Conservation (phyloP, 306 rosid species). For the Ziziphus jujuba region DNA sequence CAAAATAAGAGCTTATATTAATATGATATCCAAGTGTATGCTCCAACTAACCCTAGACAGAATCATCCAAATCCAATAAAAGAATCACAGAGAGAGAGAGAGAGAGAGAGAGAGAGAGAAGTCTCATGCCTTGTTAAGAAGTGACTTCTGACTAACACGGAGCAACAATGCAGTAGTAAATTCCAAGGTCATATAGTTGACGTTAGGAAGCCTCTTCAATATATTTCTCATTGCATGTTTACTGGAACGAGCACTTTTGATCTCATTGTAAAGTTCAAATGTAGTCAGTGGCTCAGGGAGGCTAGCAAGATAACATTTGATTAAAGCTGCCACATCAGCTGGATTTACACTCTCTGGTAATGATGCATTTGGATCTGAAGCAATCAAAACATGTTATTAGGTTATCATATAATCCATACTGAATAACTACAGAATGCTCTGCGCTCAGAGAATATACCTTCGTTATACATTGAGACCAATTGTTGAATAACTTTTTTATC, state of each 20-base stretch:
- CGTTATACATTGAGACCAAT: slow-evolving; percentile 80
- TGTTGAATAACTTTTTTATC: slow-evolving; percentile 78
- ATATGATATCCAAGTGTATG: too few species aligned
- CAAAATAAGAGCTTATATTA: too few species aligned
- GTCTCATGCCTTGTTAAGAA: slow-evolving; percentile 73
- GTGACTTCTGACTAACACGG: slow-evolving; percentile 85
- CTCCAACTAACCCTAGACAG: too few species aligned
- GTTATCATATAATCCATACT: slow-evolving; percentile 17
- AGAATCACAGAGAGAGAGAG: neutral
- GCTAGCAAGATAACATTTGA: slow-evolving; percentile 88
- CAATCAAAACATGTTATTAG: slow-evolving; percentile 14
- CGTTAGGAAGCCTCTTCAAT: slow-evolving; percentile 79
- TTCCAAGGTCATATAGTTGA: slow-evolving; percentile 92
- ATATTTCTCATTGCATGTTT: slow-evolving; percentile 68
- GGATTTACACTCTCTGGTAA: slow-evolving; percentile 84
- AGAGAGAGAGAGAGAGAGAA: slow-evolving; percentile 23
- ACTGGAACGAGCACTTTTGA: slow-evolving; percentile 73
- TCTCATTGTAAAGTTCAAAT: slow-evolving; percentile 71
- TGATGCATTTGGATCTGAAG: slow-evolving; percentile 66
- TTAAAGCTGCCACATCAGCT: slow-evolving; percentile 78
- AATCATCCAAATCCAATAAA: too few species aligned
- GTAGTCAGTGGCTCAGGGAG: slow-evolving; percentile 94
- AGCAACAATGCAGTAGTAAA: slow-evolving; percentile 78
- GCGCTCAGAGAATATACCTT: slow-evolving; percentile 52
- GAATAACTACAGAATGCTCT: slow-evolving; percentile 23